Evolutionary conservation across 768 basidiomycete genomes (phyloP).

Genomic region (Leccinum obscurum): DNA sequence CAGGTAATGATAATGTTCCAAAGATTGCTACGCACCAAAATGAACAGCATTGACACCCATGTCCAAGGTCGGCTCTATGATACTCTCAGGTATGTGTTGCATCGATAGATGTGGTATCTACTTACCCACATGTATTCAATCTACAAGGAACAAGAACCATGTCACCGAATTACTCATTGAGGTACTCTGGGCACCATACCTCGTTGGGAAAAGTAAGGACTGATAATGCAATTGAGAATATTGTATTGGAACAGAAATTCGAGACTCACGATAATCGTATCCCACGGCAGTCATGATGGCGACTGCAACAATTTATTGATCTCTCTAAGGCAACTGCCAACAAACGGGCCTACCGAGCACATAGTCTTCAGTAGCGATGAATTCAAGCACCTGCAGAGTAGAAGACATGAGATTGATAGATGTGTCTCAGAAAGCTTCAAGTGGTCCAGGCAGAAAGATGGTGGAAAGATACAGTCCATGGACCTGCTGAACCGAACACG

Average conservation of each 20-base stretch:
- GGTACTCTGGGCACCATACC: neutral
- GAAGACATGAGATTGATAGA: neutral
- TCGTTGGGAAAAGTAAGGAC: neutral
- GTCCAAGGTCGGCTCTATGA: neutral
- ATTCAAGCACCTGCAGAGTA: neutral
- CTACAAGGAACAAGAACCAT: neutral
- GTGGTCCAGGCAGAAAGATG: neutral
- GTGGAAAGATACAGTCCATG: neutral
- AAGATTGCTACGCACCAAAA: neutral
- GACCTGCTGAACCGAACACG: neutral
- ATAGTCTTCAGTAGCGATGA: neutral
- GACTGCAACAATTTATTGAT: neutral
- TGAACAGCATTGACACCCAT: neutral
- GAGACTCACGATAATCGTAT: conserved; percentile 1
- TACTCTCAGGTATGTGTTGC: neutral
- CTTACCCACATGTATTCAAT: neutral
- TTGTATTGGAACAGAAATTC: neutral
- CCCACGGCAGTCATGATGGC: neutral
- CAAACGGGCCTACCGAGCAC: neutral
- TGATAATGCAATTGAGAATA: neutral
- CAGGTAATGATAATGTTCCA: neutral
- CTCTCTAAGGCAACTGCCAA: neutral
- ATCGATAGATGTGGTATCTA: neutral
- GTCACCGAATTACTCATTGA: neutral
- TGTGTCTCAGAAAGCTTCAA: neutral